phyloP scores from a whole-genome alignment of 2,329 filamentous ascomycete genomes.

The Alternaria longipes region DNA sequence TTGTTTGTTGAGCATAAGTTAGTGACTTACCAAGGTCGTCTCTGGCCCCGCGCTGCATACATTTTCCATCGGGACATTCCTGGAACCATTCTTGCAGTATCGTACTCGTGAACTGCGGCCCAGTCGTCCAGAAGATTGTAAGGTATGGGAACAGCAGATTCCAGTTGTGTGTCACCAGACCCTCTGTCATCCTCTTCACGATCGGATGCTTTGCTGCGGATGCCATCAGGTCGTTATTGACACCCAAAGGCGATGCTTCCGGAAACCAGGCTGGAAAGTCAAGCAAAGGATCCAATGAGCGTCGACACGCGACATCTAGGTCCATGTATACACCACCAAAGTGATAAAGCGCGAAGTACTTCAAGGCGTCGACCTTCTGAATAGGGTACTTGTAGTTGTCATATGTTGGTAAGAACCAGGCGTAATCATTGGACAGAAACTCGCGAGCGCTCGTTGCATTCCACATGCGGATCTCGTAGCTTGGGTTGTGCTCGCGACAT shows the following conservation, averaged over 20 bases:
- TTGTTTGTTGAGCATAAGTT: not conserved
- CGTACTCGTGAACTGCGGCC: constrained; percentile 39
- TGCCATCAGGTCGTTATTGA: constrained; percentile 38
- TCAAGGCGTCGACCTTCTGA: constrained; percentile 36
- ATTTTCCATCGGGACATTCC: not conserved
- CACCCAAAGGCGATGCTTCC: constrained; percentile 28
- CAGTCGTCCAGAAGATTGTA: constrained; percentile 44
- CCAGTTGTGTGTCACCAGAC: constrained; percentile 18
- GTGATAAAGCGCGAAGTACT: constrained; percentile 38
- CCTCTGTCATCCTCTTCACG: constrained; percentile 27
- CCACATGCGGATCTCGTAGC: constrained; percentile 32
- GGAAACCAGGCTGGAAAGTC: constrained; percentile 33
- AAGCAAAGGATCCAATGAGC: constrained; percentile 28
- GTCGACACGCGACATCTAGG: constrained; percentile 34
- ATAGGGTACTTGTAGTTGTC: constrained; percentile 36
- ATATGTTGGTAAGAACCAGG: constrained; percentile 34
- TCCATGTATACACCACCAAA: constrained; percentile 41
- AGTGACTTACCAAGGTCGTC: not conserved
- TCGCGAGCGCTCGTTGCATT: constrained; percentile 25
- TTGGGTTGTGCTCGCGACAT: constrained; percentile 27
- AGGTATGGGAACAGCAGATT: constrained; percentile 37
- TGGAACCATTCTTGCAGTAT: constrained; percentile 35
- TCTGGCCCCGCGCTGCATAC: not conserved
- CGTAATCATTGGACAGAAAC: constrained; percentile 26
- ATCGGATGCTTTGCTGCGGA: constrained; percentile 32